Evolutionary conservation across 441 rosid genomes (phyloP), one percentile per base, ranked within the genome.

Genomic region (Pelargonium fulgidum): DNA sequence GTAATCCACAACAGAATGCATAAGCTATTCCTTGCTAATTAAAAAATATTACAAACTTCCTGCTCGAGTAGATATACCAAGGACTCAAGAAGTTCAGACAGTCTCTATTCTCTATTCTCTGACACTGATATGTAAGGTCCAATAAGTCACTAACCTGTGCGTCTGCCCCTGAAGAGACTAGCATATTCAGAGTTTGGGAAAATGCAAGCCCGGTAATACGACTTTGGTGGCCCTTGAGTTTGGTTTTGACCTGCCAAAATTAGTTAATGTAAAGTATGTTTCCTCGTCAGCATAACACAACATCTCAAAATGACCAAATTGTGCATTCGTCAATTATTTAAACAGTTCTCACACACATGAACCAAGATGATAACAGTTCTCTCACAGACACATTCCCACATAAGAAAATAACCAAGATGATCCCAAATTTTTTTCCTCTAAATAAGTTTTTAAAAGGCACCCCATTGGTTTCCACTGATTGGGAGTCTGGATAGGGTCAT

Each of bases 161-260:
- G 76, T 85, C 89, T 54, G 83, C 85, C 67, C 87, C 87, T 26
- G 89, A 79, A 8, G 89, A 85, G 65, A 85, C 79, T 39, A 85
- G 85, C 47, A 84, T 70, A 33, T 82, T 79, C 22, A 82, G 66
- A 68, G 63, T 70, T 65, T 79, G 74, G 29, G 87, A 85, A 72
- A 85, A 84, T 52, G 87, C 87, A 71, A 84, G 85, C 45, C 87
- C 87, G 19, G 86, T 83, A 47, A 85, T 81, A 72, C 82, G 78
- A 64, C 78, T 81, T 68, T 79, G 79, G 71, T 85, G 89, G 39
- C 87, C 87, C 71, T 69, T 79, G 59, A 85, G 69, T 72, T 77
- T 81, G 62, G 78, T 76, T 73, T 75, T 71, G 66, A 83, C 84
- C 89, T 85, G 71, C 13, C 64, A 66, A 26, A 58, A 19, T 10